A percentile compares a stretch with the other conserved stretches of the same genome.
phyloP scores from a whole-genome alignment of 2,329 filamentous ascomycete species.

The Raffaelea ambrosiae region DNA sequence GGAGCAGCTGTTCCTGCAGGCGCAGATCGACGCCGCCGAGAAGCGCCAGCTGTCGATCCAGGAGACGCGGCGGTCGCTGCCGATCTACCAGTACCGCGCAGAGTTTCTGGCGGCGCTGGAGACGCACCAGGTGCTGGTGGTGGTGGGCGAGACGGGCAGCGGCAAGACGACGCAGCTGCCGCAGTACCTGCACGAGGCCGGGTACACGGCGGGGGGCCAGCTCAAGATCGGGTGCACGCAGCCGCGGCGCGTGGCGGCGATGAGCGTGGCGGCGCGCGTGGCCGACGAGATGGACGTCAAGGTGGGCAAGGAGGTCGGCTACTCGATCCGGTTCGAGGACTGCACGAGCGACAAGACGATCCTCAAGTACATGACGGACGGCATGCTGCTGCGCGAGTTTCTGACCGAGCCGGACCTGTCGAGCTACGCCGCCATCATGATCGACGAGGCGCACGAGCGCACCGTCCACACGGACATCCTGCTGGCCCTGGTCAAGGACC shows the following conservation, averaged over 20 bases:
- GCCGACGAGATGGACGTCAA: conserved; percentile 89
- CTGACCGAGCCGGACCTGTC: conserved; percentile 79
- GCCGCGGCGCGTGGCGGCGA: conserved; percentile 88
- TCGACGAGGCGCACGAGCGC: conserved; percentile 94
- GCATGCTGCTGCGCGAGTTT: conserved; percentile 85
- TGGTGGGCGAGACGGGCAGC: conserved; percentile 89
- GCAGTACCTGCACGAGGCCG: conserved; percentile 87
- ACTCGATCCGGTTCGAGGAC: conserved; percentile 91
- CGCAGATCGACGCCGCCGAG: conserved; percentile 81
- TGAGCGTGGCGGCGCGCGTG: conserved; percentile 95
- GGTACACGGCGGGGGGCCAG: conserved; percentile 73
- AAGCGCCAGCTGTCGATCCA: conserved; percentile 82
- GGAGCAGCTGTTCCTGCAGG: conserved; percentile 70
- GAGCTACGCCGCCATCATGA: conserved; percentile 80
- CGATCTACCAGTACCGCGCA: conserved; percentile 82
- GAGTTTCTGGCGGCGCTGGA: conserved; percentile 80
- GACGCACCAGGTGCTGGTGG: conserved; percentile 78
- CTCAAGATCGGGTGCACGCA: conserved; percentile 85
- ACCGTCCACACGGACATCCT: conserved; percentile 88
- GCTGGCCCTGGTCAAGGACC: conserved; percentile 79
- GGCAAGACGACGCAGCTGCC: conserved; percentile 95
- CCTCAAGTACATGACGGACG: conserved; percentile 95
- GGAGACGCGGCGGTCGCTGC: conserved; percentile 81
- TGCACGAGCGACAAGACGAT: conserved; percentile 84
- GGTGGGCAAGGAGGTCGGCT: conserved; percentile 86